Evolutionary conservation across 352 stramenopile genomes (phyloP).

Genomic region (Blastocystis sp.): DNA sequence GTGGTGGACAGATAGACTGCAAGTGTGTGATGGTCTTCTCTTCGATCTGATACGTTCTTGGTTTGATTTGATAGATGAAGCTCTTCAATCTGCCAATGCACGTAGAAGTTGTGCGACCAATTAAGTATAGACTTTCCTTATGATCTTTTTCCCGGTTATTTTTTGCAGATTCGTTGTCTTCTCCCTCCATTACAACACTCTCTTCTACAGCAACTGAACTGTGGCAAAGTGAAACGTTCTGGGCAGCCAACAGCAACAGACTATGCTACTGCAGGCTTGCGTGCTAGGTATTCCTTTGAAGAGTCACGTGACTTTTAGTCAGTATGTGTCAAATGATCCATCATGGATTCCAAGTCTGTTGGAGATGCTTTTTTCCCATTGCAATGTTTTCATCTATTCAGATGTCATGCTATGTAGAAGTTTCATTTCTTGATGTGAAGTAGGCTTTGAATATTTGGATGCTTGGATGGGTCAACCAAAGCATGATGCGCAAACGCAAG

Average conservation of each 20-base stretch:
- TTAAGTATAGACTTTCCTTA: background rate
- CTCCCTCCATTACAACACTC: background rate
- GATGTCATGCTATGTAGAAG: conserved; percentile 15
- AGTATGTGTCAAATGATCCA: background rate
- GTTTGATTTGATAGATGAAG: conserved; percentile 6
- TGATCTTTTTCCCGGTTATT: conserved; percentile 11
- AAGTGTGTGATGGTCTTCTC: background rate
- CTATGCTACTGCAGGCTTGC: background rate
- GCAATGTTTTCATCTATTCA: conserved; percentile 12
- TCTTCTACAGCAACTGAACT: background rate
- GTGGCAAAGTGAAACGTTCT: background rate
- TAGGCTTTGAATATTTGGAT: conserved; percentile 31
- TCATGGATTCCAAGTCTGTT: background rate
- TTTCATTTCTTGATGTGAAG: background rate
- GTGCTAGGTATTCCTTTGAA: background rate
- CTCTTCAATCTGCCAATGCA: background rate
- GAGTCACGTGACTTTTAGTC: background rate
- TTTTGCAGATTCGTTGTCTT: background rate
- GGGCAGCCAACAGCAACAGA: background rate
- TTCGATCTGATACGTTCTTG: conserved; percentile 35
- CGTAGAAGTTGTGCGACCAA: background rate
- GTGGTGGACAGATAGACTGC: conserved; percentile 17
- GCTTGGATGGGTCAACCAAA: background rate
- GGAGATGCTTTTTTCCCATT: background rate
- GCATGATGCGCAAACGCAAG: background rate